Evolutionary conservation across 805 yeast genomes (phyloP), one percentile per base, ranked within the genome.

Genomic region (Barnettozyma wickerhamii): DNA sequence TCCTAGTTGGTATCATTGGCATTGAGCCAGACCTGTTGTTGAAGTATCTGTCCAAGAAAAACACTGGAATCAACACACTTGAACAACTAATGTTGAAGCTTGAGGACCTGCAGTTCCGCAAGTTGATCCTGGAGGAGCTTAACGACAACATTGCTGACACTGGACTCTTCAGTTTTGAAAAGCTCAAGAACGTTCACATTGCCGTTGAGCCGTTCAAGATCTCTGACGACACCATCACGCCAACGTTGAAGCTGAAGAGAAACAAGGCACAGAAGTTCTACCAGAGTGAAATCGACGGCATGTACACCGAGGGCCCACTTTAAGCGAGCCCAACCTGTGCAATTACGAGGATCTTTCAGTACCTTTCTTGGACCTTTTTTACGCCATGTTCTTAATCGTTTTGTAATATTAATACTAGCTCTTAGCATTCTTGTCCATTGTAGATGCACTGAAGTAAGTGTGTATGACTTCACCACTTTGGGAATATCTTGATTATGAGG

Each of bases 1-100:
- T 48, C 49, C 58, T 79, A 51, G 81, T 84, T 15, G 88, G 77
- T 21, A 60, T 84, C 30, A 53, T 76, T 30, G 89, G 90, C 24
- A 60, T 83, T 35, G 84, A 81, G 38, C 71, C 72, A 3, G 74
- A 63, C 2, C 38, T 42, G 12, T 33, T 55, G n/a, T 41, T 55
- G 34, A 52, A 51, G 31, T 32, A 46, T 15, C 39, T 49, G 5
- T 24, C 42, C 24, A 43, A 49, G 9, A 45, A 37, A 19, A 42
- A 41, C 24, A 41, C 41, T 20, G 47, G 42, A 35, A 43, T 52
- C 37, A 37, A 34, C 10, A 53, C 59, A 2, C 47, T 38, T 13
- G 58, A 56, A 35, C 50, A 56, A 42, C 14, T 56, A 24, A 24
- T 49, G 26, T 7, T 41, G 9, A 47, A 52, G 10, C 19, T 56